These are phyloP conservation scores for Starmerella kuoi DNA, from an alignment of 805 yeast species.

Conservation along the genomic window DNA sequence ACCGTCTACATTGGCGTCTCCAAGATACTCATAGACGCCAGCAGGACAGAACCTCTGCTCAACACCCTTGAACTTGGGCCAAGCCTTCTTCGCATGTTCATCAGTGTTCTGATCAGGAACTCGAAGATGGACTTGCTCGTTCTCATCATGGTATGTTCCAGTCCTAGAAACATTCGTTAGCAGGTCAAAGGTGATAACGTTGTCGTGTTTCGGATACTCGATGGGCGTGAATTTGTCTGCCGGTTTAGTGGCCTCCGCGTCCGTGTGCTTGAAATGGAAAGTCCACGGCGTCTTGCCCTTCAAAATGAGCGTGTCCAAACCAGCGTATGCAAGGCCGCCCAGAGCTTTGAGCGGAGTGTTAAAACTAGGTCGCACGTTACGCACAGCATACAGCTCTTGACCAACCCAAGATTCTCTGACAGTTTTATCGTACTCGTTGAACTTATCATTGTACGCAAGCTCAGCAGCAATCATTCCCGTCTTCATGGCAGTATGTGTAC, in stretches of 20 bases:
- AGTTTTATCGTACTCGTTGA: conserved; percentile 49
- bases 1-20: conserved; percentile 37
- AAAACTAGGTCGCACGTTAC: conserved; percentile 91
- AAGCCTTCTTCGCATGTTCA: conserved; percentile 56
- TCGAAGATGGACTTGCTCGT: conserved; percentile 80
- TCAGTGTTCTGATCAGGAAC: conserved; percentile 32
- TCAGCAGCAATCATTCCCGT: conserved; percentile 94
- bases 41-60: conserved; percentile 96
- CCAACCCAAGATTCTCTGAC: conserved; percentile 73
- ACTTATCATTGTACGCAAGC: conserved; percentile 22
- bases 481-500: conserved; percentile 95
- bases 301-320: conserved; percentile 65
- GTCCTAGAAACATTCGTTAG: conserved; percentile 92
- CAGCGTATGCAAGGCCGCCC: conserved; percentile 79
- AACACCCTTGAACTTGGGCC: conserved; percentile 70
- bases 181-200: conserved; percentile 79
- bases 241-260: conserved; percentile 54
- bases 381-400: conserved; percentile 68
- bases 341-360: conserved; percentile 57
- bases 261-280: conserved; percentile 52
- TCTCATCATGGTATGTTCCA: conserved; percentile 91
- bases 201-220: conserved; percentile 92
- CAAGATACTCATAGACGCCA: conserved; percentile 90
- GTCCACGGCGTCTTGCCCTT: conserved; percentile 85
- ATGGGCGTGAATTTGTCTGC: conserved; percentile 61